Conservation (phyloP, 148 eudicot genomes). For the Persicaria tinctoria region DNA sequence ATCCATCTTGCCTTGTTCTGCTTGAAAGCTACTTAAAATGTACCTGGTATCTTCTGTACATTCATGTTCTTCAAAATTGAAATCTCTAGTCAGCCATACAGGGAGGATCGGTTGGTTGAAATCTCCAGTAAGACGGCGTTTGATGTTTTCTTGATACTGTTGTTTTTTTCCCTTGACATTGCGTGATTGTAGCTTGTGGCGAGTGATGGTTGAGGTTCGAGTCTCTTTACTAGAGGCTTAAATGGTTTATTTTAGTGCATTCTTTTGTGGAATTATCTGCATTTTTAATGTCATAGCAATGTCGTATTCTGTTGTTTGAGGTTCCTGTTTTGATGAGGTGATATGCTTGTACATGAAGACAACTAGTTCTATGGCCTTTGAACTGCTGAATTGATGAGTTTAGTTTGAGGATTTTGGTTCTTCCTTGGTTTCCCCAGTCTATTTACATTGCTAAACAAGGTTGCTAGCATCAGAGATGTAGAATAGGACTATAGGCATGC, state of each 20-base stretch:
- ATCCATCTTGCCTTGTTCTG: neutral
- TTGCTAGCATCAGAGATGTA: neutral
- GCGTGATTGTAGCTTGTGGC: no score
- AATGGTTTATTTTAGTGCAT: no score
- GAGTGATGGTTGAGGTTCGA: no score
- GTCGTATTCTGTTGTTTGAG: no score
- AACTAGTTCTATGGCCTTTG: neutral
- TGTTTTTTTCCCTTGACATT: neutral
- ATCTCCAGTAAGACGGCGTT: neutral
- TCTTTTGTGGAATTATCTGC: neutral
- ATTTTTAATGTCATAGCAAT: no score
- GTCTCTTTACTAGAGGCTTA: no score
- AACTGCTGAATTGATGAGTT: neutral
- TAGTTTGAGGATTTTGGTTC: conserved; percentile 2
- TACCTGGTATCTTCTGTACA: neutral
- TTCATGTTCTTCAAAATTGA: neutral
- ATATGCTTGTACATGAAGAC: neutral
- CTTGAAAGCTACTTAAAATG: neutral
- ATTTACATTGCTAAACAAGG: neutral
- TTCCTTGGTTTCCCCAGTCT: neutral
- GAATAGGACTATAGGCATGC: neutral
- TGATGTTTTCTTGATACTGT: neutral
- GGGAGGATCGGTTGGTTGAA: neutral
- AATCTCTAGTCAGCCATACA: conserved; percentile 2
- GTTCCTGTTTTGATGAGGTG: no score